These are phyloP conservation scores for Lyophyllum decastes DNA, from an alignment of 768 basidiomycete genomes.

Conservation along the genomic window DNA sequence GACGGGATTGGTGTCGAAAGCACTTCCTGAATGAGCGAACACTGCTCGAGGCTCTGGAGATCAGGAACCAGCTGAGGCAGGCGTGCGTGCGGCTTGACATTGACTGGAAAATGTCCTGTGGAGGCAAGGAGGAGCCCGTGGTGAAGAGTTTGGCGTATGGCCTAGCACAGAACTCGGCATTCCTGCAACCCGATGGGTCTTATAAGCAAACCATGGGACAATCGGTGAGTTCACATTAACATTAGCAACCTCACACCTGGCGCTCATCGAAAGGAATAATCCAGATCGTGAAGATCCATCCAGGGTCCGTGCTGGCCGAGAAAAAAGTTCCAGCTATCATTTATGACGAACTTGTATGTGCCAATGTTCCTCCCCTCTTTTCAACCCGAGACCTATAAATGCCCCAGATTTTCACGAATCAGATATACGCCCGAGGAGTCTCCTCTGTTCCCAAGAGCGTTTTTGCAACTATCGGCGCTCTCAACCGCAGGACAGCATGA, in stretches of 20 bases:
- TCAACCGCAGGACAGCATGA: slow-evolving; percentile 33
- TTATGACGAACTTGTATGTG: slow-evolving; percentile 88
- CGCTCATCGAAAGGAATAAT: neutral
- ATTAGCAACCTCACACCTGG: neutral
- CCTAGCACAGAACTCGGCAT: slow-evolving; percentile 79
- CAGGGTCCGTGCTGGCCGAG: slow-evolving; percentile 77
- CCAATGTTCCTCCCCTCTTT: neutral
- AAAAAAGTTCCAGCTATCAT: slow-evolving; percentile 87
- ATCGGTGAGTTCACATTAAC: slow-evolving; percentile 42
- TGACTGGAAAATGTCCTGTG: slow-evolving; percentile 58
- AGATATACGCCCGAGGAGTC: slow-evolving; percentile 91
- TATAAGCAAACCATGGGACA: slow-evolving; percentile 85
- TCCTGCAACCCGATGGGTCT: slow-evolving; percentile 80
- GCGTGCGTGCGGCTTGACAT: slow-evolving; percentile 63
- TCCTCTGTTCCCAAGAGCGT: slow-evolving; percentile 70
- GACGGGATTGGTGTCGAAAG: slow-evolving; percentile 80
- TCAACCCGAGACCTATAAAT: neutral
- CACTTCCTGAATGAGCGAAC: slow-evolving; percentile 85
- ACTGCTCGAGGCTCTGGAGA: slow-evolving; percentile 74
- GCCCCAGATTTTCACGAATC: slow-evolving; percentile 73
- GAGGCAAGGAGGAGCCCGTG: slow-evolving; percentile 68
- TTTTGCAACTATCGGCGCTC: slow-evolving; percentile 34
- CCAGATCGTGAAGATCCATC: slow-evolving; percentile 86
- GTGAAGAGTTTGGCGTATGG: slow-evolving; percentile 76
- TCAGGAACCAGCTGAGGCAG: slow-evolving; percentile 74